Percentiles rank a stretch among this genome's conserved stretches.
phyloP scores from a whole-genome alignment of 176 grass and related monocot species.

The Poa pratensis region DNA sequence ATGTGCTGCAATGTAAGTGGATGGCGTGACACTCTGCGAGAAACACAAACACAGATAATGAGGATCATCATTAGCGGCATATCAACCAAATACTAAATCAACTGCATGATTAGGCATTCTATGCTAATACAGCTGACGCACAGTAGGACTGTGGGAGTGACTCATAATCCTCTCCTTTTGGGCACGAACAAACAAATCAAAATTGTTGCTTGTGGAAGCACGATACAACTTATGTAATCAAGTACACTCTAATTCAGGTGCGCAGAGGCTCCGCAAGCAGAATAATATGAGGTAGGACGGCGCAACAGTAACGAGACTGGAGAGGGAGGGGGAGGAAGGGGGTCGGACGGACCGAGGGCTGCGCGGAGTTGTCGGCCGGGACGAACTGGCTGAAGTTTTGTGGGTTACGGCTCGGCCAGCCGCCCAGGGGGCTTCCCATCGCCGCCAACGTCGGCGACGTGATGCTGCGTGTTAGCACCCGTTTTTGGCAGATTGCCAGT shows the following conservation, averaged over 20 bases:
- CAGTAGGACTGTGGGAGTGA: too few relatives aligned
- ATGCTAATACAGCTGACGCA: too few relatives aligned
- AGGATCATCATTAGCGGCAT: not conserved
- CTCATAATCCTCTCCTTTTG: too few relatives aligned
- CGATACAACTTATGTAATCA: too few relatives aligned
- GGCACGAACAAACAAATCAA: too few relatives aligned
- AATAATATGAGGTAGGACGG: not conserved
- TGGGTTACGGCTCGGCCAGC: constrained; percentile 83
- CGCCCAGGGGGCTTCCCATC: constrained; percentile 72
- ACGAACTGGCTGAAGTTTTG: constrained; percentile 83
- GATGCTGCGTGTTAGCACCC: too few relatives aligned
- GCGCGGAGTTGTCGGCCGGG: constrained; percentile 68
- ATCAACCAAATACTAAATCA: not conserved
- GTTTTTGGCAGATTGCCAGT: too few relatives aligned
- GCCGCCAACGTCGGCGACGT: not conserved
- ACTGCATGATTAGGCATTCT: not conserved
- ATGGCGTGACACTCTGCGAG: constrained; percentile 66
- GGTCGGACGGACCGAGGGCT: constrained; percentile 62
- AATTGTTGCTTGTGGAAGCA: too few relatives aligned
- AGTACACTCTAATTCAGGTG: too few relatives aligned
- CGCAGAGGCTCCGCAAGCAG: too few relatives aligned
- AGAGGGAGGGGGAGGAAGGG: not conserved
- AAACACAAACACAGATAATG: not conserved
- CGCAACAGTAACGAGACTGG: not conserved
- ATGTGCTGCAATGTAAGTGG: constrained; percentile 80